Evolutionary conservation across 805 yeast genomes (phyloP).

Genomic region (Candida jianshihensis): DNA sequence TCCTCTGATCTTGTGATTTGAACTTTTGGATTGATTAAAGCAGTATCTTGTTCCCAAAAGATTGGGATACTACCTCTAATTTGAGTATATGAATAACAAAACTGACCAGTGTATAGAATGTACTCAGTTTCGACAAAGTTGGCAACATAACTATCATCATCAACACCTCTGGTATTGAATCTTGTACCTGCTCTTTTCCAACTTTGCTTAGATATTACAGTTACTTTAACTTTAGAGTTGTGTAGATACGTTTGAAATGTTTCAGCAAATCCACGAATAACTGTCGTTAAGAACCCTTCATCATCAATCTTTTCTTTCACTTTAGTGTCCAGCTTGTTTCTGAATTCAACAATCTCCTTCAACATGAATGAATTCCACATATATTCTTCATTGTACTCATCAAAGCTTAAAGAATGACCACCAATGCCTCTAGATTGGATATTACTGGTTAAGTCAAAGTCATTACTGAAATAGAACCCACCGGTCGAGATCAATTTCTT

Average conservation of each 20-base stretch:
- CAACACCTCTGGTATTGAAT: slow-evolving; percentile 90
- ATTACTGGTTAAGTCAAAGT: slow-evolving; percentile 86
- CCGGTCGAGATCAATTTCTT: slow-evolving; percentile 78
- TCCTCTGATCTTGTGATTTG: slow-evolving; percentile 82
- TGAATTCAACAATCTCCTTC: slow-evolving; percentile 69
- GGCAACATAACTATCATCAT: slow-evolving; percentile 92
- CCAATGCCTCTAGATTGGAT: slow-evolving; percentile 69
- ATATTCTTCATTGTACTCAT: slow-evolving; percentile 70
- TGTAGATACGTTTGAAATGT: slow-evolving; percentile 43
- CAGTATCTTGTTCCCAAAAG: slow-evolving; percentile 97
- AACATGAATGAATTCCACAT: slow-evolving; percentile 97
- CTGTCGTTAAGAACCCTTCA: slow-evolving; percentile 82
- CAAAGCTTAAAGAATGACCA: slow-evolving; percentile 39
- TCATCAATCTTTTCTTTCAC: slow-evolving; percentile 59
- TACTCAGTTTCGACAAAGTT: slow-evolving; percentile 93
- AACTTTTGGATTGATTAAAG: slow-evolving; percentile 85
- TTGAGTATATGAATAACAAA: slow-evolving; percentile 73
- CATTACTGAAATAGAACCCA: slow-evolving; percentile 85
- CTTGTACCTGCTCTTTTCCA: slow-evolving; percentile 98
- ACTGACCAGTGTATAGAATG: slow-evolving; percentile 47
- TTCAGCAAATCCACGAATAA: slow-evolving; percentile 91
- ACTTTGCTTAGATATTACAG: slow-evolving; percentile 89
- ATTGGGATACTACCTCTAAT: slow-evolving; percentile 95
- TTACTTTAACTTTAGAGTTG: slow-evolving; percentile 40
- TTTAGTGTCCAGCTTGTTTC: slow-evolving; percentile 58